These are phyloP conservation scores for Cordia subcordata DNA, from an alignment of 257 asterid genomes.

Conservation along the genomic window DNA sequence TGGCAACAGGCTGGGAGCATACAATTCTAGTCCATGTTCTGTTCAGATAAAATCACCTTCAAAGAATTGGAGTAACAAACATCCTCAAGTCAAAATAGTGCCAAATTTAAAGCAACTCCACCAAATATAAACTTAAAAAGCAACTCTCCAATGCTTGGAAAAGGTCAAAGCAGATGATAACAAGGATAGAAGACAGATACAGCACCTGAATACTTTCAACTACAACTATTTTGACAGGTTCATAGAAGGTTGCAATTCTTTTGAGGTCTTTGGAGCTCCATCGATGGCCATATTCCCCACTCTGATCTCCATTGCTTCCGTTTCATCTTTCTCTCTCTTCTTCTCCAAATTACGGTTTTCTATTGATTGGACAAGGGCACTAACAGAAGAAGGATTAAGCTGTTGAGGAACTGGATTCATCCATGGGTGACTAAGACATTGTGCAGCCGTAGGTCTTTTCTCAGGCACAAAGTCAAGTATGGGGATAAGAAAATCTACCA, in stretches of 20 bases:
- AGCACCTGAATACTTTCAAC: slow-evolving; percentile 14
- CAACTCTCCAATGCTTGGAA: too few relatives aligned
- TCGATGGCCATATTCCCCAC: slow-evolving; percentile 71
- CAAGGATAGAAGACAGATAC: too few relatives aligned
- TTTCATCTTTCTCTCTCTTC: slow-evolving; percentile 54
- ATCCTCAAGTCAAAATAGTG: too few relatives aligned
- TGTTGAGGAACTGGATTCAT: slow-evolving; percentile 38
- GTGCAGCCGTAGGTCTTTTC: slow-evolving; percentile 79
- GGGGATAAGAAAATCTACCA: slow-evolving; percentile 37
- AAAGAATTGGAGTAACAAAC: too few relatives aligned
- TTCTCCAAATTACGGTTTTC: slow-evolving; percentile 43
- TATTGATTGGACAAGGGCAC: slow-evolving; percentile 18
- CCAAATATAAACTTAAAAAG: too few relatives aligned
- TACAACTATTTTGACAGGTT: slow-evolving; percentile 30
- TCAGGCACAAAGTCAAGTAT: slow-evolving; percentile 47
- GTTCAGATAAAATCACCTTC: too few relatives aligned
- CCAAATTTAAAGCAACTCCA: too few relatives aligned
- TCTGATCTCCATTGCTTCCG: slow-evolving; percentile 82
- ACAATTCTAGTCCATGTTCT: too few relatives aligned
- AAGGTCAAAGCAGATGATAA: too few relatives aligned
- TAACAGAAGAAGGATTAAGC: slow-evolving; percentile 33
- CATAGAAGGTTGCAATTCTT: slow-evolving; percentile 30
- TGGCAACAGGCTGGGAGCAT: too few relatives aligned
- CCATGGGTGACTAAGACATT: slow-evolving; percentile 89
- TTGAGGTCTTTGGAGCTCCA: slow-evolving; percentile 34